Percentiles rank a stretch among this genome's conserved stretches.
Evolutionary conservation across 2,329 filamentous ascomycete genomes (phyloP).

Genomic region (Penicillium sp.): DNA sequence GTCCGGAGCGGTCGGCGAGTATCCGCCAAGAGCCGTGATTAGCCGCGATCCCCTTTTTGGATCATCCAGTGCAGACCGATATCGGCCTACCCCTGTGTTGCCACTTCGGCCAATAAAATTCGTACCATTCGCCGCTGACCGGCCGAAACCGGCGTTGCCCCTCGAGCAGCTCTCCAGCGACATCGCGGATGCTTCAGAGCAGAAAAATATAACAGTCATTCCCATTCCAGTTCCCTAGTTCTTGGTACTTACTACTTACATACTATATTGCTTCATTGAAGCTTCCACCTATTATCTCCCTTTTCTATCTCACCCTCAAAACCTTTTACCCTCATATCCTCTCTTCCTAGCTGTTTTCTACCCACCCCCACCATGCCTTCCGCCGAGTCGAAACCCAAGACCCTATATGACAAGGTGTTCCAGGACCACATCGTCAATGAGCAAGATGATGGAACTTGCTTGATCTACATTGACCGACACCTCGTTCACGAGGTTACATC

Average conservation of each 20-base stretch:
- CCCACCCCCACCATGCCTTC: constrained; percentile 65
- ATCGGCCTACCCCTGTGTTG: constrained; percentile 15
- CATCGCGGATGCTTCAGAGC: constrained; percentile 32
- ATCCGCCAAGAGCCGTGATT: constrained; percentile 16
- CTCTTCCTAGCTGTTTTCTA: constrained; percentile 9
- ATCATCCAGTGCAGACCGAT: constrained; percentile 9
- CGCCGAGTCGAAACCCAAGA: constrained; percentile 70
- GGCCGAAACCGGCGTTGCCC: constrained; percentile 39
- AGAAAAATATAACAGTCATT: constrained; percentile 28
- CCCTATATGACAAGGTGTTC: constrained; percentile 97
- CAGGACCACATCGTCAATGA: constrained; percentile 92
- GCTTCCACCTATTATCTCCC: constrained; percentile 2
- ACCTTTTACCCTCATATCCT: neutral
- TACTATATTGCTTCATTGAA: constrained; percentile 3
- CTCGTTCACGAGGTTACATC: constrained; percentile 98
- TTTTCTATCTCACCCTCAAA: neutral
- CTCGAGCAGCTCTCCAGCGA: constrained; percentile 34
- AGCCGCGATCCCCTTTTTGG: constrained; percentile 20
- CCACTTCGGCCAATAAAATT: constrained; percentile 28
- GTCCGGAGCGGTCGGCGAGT: constrained; percentile 11
- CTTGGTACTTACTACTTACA: constrained; percentile 4
- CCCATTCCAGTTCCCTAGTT: constrained; percentile 13
- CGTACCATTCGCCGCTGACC: constrained; percentile 35
- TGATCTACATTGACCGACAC: constrained; percentile 95
- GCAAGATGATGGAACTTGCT: constrained; percentile 86